Evolutionary conservation across 352 stramenopile genomes (phyloP), one percentile per base, ranked within the genome.

Genomic region (Globisporangium nagaii): DNA sequence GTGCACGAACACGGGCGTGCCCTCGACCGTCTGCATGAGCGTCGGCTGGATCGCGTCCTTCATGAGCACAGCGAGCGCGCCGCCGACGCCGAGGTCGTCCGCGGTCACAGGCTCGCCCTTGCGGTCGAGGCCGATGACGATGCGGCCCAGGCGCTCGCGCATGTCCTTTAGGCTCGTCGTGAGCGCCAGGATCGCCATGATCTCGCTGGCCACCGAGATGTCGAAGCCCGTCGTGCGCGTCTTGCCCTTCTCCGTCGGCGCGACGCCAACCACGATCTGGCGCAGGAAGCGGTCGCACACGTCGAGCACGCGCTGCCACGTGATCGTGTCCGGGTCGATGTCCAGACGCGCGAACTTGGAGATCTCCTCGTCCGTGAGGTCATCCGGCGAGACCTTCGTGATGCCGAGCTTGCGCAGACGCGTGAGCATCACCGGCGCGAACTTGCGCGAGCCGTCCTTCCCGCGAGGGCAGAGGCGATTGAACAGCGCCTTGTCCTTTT

Each of bases 101-200:
- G 95, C 91, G 11, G 96, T 99, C 36, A 99, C 82, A 0, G 96
- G 75, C 25, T 95, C 70, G 24, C 91, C 84, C 53, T 60, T 60
- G 32, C 69, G 71, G 52, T 83, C 85, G 42, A 90, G 90, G 17
- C 84, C 96, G 28, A 99, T 95, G 17, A 99, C 96, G 62, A 98
- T 99, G 31, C 72, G 77, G 8, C 93, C 93, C 0, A 99, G 68
- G 45, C 97, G 96, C 48, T 96, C 79, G 3, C 95, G 73, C 78
- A 99, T 85, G 71, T 99, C 96, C 12, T 81, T 45, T 15, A 99
- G 66, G 64, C 88, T 95, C 19, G 86, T 98, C 1, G 96, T 93
- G 40, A 99, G 75, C 24, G 95, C 95, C 48, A 99, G 73, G 22
- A 99, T 97, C 31, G 97, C 96, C 96, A 99, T 99, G 65, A 99